A percentile compares a stretch with the other conserved stretches of the same genome.
Conservation (phyloP, 805 yeast species). For the Wickerhamomyces canadensis region DNA sequence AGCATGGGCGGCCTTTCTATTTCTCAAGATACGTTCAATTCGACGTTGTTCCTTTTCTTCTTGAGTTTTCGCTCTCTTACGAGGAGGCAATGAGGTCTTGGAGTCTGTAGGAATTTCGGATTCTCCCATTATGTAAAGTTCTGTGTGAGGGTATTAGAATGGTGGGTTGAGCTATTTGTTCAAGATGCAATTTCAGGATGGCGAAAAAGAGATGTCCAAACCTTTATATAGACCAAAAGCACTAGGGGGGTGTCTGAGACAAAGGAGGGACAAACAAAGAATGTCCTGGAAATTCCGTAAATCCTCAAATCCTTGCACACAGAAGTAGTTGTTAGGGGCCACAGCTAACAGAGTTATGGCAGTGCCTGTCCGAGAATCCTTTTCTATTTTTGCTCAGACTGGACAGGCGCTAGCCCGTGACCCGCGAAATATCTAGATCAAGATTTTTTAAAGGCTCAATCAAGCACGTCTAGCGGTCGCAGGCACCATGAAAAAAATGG, state of each 20-base stretch:
- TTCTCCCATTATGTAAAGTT: constrained; percentile 23
- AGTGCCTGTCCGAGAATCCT: too few species aligned
- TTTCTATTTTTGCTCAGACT: too few species aligned
- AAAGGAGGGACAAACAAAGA: not conserved
- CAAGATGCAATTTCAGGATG: not conserved
- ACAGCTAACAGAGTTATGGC: too few species aligned
- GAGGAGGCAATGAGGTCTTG: constrained; percentile 70
- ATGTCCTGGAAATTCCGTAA: not conserved
- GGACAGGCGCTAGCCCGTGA: too few species aligned
- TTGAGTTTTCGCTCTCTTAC: constrained; percentile 93
- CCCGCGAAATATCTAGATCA: too few species aligned
- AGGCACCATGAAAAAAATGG: too few species aligned
- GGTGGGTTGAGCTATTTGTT: not conserved
- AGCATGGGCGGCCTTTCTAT: constrained; percentile 96
- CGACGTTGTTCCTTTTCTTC: constrained; percentile 97
- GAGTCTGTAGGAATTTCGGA: constrained; percentile 30
- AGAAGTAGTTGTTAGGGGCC: too few species aligned
- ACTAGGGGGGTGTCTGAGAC: not conserved
- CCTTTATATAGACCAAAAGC: too few species aligned
- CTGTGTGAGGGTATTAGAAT: not conserved
- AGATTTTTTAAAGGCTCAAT: too few species aligned
- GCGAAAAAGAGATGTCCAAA: too few species aligned
- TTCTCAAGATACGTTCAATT: constrained; percentile 85
- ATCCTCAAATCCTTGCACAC: too few species aligned
- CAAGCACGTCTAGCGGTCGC: too few species aligned